Conservation (phyloP, 2,329 filamentous ascomycete genomes). For the Samsoniella hepiali region DNA sequence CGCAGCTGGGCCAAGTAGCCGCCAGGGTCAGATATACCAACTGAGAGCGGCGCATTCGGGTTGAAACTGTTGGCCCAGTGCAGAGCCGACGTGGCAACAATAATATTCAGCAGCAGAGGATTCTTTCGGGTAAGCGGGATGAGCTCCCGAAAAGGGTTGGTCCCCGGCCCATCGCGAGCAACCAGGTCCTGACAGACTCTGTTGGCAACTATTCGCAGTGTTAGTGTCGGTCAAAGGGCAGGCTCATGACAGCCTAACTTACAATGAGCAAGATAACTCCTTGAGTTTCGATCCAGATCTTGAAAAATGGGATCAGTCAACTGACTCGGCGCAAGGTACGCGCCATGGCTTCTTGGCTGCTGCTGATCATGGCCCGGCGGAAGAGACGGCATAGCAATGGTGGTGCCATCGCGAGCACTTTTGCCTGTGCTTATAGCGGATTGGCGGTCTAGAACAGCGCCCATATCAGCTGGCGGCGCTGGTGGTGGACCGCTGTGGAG, state of each 20-base stretch:
- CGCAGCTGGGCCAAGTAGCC: constrained; percentile 36
- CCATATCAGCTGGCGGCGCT: not conserved
- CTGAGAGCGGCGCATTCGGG: constrained; percentile 31
- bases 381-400: not conserved
- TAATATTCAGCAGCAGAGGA: constrained; percentile 46
- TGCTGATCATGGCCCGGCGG: not conserved
- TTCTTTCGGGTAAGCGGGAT: constrained; percentile 45
- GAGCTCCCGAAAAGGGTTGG: constrained; percentile 48
- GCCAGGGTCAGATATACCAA: constrained; percentile 33
- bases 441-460: constrained; percentile 4
- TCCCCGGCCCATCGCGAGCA: constrained; percentile 43
- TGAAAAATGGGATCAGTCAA: constrained; percentile 55
- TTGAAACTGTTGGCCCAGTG: constrained; percentile 46
- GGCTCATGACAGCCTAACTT: constrained; percentile 25
- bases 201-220: constrained; percentile 37
- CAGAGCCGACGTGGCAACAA: constrained; percentile 48
- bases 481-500: constrained; percentile 14
- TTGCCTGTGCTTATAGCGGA: not conserved
- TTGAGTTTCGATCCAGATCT: constrained; percentile 45
- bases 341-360: not conserved
- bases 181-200: constrained; percentile 54
- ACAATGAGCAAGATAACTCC: constrained; percentile 52
- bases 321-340: constrained; percentile 3
- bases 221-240: constrained; percentile 19
- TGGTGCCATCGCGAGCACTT: not conserved